phyloP scores from a whole-genome alignment of 495 filamentous ascomycete species.

The Ascobolus immersus region DNA sequence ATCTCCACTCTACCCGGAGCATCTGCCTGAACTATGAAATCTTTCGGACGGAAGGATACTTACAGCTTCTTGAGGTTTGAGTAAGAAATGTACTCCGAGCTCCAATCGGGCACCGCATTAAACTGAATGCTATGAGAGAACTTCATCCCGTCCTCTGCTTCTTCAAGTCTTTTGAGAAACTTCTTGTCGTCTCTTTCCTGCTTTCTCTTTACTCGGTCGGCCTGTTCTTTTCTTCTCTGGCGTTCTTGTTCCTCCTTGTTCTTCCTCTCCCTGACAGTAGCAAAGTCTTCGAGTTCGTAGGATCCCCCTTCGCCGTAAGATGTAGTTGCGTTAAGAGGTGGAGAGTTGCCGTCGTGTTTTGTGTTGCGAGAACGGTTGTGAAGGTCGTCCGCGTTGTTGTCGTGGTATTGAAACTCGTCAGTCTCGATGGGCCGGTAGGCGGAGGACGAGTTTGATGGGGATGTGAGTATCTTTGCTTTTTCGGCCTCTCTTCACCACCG shows the following conservation, averaged over 20 bases:
- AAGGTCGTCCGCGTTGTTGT: too few species aligned
- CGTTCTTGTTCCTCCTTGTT: too few species aligned
- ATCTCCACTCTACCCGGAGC: neutral
- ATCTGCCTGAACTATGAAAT: neutral
- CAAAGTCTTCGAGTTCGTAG: slow-evolving; percentile 11
- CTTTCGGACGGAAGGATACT: slow-evolving; percentile 17
- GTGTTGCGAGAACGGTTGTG: too few species aligned
- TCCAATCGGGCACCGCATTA: slow-evolving; percentile 98
- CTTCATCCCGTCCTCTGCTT: slow-evolving; percentile 69
- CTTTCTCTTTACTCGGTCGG: neutral
- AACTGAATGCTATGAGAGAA: slow-evolving; percentile 99
- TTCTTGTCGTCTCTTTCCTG: slow-evolving; percentile 13
- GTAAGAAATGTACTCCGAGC: slow-evolving; percentile 87
- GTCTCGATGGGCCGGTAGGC: too few species aligned
- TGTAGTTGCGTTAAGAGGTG: neutral
- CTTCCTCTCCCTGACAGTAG: slow-evolving; percentile 4
- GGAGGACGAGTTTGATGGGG: too few species aligned
- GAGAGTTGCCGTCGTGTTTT: too few species aligned
- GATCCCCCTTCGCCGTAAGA: slow-evolving; percentile 7
- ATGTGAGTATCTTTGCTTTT: too few species aligned
- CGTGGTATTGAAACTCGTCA: too few species aligned
- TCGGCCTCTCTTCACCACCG: too few species aligned
- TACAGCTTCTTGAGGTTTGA: slow-evolving; percentile 97
- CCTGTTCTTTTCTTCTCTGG: neutral
- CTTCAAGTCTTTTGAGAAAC: slow-evolving; percentile 26